Evolutionary conservation across 371 early-diverging fungal species (phyloP).

Genomic region (Apophysomyces sp.): DNA sequence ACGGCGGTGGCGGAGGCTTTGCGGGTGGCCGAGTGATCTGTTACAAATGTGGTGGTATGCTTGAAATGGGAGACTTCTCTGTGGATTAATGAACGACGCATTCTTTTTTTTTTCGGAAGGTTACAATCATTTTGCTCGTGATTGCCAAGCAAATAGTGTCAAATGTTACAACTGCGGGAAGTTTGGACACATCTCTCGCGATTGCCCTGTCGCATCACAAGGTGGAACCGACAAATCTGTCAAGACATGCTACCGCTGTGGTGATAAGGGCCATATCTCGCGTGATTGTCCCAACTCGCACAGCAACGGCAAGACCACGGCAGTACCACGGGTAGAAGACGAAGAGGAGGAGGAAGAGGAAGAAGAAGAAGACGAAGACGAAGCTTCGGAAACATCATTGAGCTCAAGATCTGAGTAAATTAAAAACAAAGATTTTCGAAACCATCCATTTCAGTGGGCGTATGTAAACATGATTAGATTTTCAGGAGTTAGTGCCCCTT

Average conservation of each 20-base stretch:
- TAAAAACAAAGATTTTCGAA: not conserved
- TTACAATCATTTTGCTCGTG: slow-evolving; percentile 62
- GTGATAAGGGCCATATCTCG: slow-evolving; percentile 38
- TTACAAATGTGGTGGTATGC: slow-evolving; percentile 53
- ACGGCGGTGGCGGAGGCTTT: slow-evolving; percentile 6
- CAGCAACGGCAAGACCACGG: not conserved
- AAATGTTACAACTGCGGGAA: slow-evolving; percentile 61
- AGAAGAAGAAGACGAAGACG: slow-evolving; percentile 3
- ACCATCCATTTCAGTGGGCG: too few relatives aligned
- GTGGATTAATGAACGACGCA: not conserved
- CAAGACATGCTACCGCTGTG: slow-evolving; percentile 41
- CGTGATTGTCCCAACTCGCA: slow-evolving; percentile 27
- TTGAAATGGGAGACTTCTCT: not conserved
- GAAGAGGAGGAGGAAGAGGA: slow-evolving; percentile 13
- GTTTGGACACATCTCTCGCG: slow-evolving; percentile 61
- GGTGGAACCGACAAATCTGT: slow-evolving; percentile 12
- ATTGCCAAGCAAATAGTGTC: slow-evolving; percentile 61
- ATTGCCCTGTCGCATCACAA: slow-evolving; percentile 30
- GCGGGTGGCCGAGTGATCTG: slow-evolving; percentile 43
- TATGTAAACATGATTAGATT: too few relatives aligned
- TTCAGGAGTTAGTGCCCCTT: too few relatives aligned
- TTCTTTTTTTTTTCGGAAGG: slow-evolving; percentile 23
- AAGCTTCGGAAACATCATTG: too few relatives aligned
- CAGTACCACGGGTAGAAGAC: slow-evolving; percentile 16
- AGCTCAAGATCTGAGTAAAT: not conserved